Evolutionary conservation across 768 basidiomycete genomes (phyloP), one percentile per base, ranked within the genome.

Genomic region (Boletales sp.): DNA sequence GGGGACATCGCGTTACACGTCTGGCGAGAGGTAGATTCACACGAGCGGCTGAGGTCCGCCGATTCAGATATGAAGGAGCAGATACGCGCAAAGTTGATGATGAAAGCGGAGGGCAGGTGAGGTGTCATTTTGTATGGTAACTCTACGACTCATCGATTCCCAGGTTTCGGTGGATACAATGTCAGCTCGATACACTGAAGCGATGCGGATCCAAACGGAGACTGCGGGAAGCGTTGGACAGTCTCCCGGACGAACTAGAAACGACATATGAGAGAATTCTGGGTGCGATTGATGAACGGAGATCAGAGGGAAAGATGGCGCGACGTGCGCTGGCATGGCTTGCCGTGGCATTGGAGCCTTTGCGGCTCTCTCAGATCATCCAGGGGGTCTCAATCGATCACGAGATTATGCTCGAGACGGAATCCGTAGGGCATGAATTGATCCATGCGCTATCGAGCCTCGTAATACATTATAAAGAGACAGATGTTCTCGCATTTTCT

Each of bases 121-220:
- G 38, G 13, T 4, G 13, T 17, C 31, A 8, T 31, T 14, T 43
- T 6, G 0, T 28, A 1, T 15, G 12, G 8, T 35, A 5, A 8
- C 1, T 3, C 11, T 0, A 6, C 5, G 4, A 49, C 35, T 49
- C 18, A 49, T 3, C 3, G 9, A 1, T 6, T 8, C 3, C 4
- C n/a, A 51, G 50, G 14, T 51, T 51, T 8, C 50, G 50, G 1
- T 51, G 50, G 50, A 34, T 47, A 14, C 50, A 47, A 18, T 51
- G 50, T 7, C 51, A 53, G 17, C 11, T 53, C 1, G 46, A 53
- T 31, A 25, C 32, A 2, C 41, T 53, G 0, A 33, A 33, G 18
- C 41, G 21, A 33, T 53, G 42, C 13, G 7, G n/a, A 0, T 32
- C 37, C 18, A 11, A 1, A 13, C 13, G 13, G 12, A 28, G 48